Evolutionary conservation across 2,329 filamentous ascomycete species (phyloP).

Genomic region (Aspergillus sp.): DNA sequence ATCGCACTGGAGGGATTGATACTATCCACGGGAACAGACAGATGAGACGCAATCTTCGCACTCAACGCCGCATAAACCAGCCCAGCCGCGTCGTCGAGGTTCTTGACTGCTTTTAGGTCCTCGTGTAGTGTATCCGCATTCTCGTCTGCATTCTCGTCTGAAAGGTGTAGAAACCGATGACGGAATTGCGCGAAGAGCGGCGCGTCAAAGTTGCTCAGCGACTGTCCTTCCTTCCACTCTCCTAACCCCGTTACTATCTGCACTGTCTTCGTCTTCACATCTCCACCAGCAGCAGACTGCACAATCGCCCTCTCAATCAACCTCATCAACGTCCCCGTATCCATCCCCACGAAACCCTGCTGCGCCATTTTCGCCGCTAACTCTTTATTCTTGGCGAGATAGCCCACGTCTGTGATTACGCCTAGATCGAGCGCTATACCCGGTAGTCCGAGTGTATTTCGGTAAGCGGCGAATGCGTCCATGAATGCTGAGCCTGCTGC

Average conservation of each 20-base stretch:
- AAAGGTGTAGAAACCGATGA: neutral
- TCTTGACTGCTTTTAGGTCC: slow-evolving; percentile 5
- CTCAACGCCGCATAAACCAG: slow-evolving; percentile 12
- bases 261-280: neutral
- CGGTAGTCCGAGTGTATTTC: slow-evolving; percentile 17
- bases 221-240: slow-evolving; percentile 13
- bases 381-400: slow-evolving; percentile 14
- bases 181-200: slow-evolving; percentile 20
- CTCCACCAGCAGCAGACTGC: neutral
- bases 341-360: slow-evolving; percentile 19
- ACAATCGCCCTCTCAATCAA: slow-evolving; percentile 16
- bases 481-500: slow-evolving; percentile 33
- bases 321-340: slow-evolving; percentile 11
- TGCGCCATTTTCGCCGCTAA: slow-evolving; percentile 14
- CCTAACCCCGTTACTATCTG: slow-evolving; percentile 22
- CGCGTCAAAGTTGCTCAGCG: slow-evolving; percentile 17
- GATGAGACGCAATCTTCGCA: slow-evolving; percentile 13
- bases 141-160: neutral
- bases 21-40: slow-evolving; percentile 14
- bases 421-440: slow-evolving; percentile 26
- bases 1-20: slow-evolving; percentile 20
- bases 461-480: slow-evolving; percentile 26
- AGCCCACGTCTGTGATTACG: slow-evolving; percentile 22
- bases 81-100: slow-evolving; percentile 12
- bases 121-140: slow-evolving; percentile 5